phyloP scores from a whole-genome alignment of 208 protist species.

The Blastocrithidia nonstop region DNA sequence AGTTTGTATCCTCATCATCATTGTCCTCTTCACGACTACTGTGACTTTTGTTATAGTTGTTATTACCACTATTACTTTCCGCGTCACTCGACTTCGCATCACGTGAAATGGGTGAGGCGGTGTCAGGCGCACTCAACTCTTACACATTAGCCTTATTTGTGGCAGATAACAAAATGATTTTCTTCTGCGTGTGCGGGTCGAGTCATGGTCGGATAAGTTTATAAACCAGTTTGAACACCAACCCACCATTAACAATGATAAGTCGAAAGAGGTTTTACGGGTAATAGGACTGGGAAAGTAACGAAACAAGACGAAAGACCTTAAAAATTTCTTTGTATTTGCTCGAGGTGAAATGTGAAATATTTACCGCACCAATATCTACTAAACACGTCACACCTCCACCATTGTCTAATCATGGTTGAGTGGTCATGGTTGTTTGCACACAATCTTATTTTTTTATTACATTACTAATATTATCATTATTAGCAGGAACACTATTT shows the following conservation, averaged over 20 bases:
- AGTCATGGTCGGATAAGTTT: constrained; percentile 35
- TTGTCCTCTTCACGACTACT: constrained; percentile 22
- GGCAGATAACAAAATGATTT: constrained; percentile 27
- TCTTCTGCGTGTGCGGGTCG: constrained; percentile 40
- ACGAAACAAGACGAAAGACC: constrained; percentile 22
- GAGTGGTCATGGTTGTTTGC: constrained; percentile 1
- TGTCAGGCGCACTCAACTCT: constrained; percentile 11
- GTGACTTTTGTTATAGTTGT: too few species aligned
- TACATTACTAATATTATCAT: too few species aligned
- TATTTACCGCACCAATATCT: constrained; percentile 23
- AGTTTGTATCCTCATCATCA: constrained; percentile 8
- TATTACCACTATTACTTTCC: background rate
- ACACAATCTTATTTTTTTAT: constrained; percentile 3
- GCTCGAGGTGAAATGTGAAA: constrained; percentile 25
- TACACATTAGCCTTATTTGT: constrained; percentile 21
- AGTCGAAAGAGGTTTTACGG: constrained; percentile 50
- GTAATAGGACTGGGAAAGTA: constrained; percentile 34
- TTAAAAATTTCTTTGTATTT: constrained; percentile 22
- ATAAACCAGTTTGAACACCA: constrained; percentile 26
- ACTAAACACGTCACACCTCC: constrained; percentile 19
- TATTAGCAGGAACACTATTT: too few species aligned
- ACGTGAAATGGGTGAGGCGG: constrained; percentile 3
- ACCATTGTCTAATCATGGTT: constrained; percentile 25
- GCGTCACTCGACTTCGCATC: too few species aligned
- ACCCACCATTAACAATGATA: constrained; percentile 45